Evolutionary conservation across 2,329 filamentous ascomycete genomes (phyloP), one percentile per base, ranked within the genome.

Genomic region (Aspergillus terreus): DNA sequence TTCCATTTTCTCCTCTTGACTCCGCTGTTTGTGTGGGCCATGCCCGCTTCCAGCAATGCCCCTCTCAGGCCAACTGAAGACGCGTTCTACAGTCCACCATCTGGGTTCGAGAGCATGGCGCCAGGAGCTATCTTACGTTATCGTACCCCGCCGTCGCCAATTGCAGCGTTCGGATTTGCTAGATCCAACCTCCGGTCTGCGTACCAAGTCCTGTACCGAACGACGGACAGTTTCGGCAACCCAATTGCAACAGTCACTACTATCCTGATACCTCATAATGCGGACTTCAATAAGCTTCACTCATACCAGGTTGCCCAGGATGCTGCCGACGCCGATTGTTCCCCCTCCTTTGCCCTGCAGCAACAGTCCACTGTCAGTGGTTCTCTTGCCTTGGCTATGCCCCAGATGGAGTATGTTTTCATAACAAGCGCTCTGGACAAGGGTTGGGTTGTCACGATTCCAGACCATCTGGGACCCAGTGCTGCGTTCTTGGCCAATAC

Each of bases 121-220:
- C 38, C 38, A 11, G 38, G 38, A 15, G 11, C 12, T 15, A 41
- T 41, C 17, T 15, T 41, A 9, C 7, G 15, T 15, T 19, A 41
- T 19, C 38, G 38, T 9, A 4, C 38, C 7, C 12, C 15, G 7
- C 38, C 38, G 15, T 41, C 12, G 7, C 38, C 38, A 9, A 11
- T 41, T 9, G 21, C 21, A 23, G 21, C 21, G 3, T 23, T 23
- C 21, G 21, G 21, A 23, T 23, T 23, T 23, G 21, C 5, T 23
- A 41, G 17, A 41, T 41, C 17, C 7, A 14, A 14, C 38, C 17
- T 41, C 38, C 11, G 17, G 2, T 14, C 12, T 9, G 38, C 11
- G 17, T 44, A 49, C 25, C 47, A 49, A 12, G 44, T 49, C 27
- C 21, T 49, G 14, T 49, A 49, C 25, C 47, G 47, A 5, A 44